Conservation (phyloP, 768 basidiomycete genomes). For the Russula sp. region DNA sequence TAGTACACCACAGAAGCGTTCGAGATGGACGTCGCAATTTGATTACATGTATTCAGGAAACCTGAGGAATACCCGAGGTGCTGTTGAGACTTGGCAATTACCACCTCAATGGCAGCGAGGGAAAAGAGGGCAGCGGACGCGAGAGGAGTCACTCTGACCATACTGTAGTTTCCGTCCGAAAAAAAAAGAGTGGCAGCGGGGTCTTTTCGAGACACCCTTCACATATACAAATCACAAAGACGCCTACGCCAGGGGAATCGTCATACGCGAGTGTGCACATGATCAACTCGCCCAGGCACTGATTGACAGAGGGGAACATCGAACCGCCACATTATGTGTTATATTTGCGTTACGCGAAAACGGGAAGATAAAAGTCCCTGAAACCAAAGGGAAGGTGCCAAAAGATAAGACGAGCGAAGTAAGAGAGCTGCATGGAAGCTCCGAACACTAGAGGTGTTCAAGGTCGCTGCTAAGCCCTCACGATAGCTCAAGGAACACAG, state of each 20-base stretch:
- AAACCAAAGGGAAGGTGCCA: not conserved
- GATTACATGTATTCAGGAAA: slow-evolving; percentile 5
- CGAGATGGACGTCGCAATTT: slow-evolving; percentile 12
- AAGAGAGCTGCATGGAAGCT: not conserved
- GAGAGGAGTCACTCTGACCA: not conserved
- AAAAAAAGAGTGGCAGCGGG: not conserved
- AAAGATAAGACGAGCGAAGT: not conserved
- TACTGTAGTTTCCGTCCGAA: not conserved
- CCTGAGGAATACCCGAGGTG: not conserved
- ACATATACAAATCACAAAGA: no score
- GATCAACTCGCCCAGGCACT: not conserved
- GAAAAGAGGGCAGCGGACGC: not conserved
- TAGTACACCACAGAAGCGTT: slow-evolving; percentile 15
- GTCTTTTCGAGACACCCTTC: not conserved
- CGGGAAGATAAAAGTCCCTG: no score
- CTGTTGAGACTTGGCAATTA: slow-evolving; percentile 1
- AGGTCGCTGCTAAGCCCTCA: not conserved
- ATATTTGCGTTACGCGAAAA: not conserved
- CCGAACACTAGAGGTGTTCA: not conserved
- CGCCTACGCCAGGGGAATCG: not conserved
- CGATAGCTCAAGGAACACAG: not conserved
- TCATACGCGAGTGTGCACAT: not conserved
- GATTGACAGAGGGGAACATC: not conserved
- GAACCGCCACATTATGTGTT: not conserved
- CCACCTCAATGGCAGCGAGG: not conserved